Evolutionary conservation across 192 early-diverging fungal species (phyloP).

Genomic region (Backusella tarrabulga): DNA sequence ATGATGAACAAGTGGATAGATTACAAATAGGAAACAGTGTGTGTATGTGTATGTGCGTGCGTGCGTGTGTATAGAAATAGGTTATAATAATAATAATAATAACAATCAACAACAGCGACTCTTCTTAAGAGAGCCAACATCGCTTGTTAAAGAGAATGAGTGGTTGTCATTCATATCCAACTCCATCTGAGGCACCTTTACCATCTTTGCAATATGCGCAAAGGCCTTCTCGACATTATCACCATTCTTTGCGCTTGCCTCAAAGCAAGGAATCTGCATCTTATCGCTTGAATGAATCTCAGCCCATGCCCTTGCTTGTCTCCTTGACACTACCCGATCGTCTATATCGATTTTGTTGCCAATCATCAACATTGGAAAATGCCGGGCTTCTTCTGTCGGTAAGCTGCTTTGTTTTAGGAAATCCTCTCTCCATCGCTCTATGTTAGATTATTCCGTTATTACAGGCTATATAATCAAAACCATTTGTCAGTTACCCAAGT

Average conservation of each 20-base stretch:
- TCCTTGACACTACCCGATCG: conserved; percentile 69
- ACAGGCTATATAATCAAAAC: background rate
- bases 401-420: conserved; percentile 86
- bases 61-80: background rate
- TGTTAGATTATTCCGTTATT: too few relatives aligned
- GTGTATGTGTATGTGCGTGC: too few relatives aligned
- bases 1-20: background rate
- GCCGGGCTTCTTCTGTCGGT: conserved; percentile 71
- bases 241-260: conserved; percentile 94
- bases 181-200: conserved; percentile 54
- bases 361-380: conserved; percentile 97
- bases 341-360: conserved; percentile 98
- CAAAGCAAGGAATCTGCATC: conserved; percentile 93
- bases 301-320: conserved; percentile 65
- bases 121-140: conserved; percentile 4
- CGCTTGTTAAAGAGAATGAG: conserved; percentile 1
- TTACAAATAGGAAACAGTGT: background rate
- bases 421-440: conserved; percentile 88
- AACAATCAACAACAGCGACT: background rate
- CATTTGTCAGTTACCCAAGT: conserved; percentile 52
- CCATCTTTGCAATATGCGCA: conserved; percentile 75
- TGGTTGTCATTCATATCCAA: conserved; percentile 41
- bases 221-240: conserved; percentile 96
- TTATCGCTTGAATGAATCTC: conserved; percentile 65
- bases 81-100: too few relatives aligned